Conservation (phyloP, 2,329 filamentous ascomycete genomes). For the Colletotrichum tofieldiae region DNA sequence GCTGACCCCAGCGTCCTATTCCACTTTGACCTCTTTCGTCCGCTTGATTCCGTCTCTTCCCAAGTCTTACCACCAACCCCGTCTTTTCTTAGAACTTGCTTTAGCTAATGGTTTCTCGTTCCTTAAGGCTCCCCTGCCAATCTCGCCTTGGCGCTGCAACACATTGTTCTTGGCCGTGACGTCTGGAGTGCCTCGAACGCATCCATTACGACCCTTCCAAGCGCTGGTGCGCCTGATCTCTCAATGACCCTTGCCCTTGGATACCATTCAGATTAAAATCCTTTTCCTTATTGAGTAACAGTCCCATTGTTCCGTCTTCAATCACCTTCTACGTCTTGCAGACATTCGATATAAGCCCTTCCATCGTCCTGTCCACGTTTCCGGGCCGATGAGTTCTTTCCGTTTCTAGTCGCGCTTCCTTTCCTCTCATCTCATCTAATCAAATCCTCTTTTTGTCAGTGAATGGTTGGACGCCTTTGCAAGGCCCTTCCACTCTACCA, state of each 20-base stretch:
- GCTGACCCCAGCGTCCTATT: conserved; percentile 1
- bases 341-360: conserved; percentile 33
- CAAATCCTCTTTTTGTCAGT: conserved; percentile 13
- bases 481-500: conserved; percentile 31
- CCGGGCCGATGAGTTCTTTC: conserved; percentile 24
- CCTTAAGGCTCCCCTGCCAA: conserved; percentile 24
- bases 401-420: conserved; percentile 27
- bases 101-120: conserved; percentile 3
- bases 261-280: conserved; percentile 10
- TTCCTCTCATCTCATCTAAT: conserved; percentile 24
- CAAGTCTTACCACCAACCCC: conserved; percentile 6
- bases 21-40: conserved; percentile 31
- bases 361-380: conserved; percentile 27
- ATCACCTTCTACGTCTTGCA: conserved; percentile 8
- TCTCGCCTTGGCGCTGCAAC: conserved; percentile 31
- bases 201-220: conserved; percentile 28
- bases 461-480: conserved; percentile 38
- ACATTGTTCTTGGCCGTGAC: conserved; percentile 34
- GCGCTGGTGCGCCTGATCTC: conserved; percentile 27
- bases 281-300: conserved; percentile 13
- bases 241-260: not conserved
- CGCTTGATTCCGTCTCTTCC: conserved; percentile 16
- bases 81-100: conserved; percentile 20
- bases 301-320: not conserved
- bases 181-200: conserved; percentile 35